Evolutionary conservation across 192 early-diverging fungal species (phyloP), one percentile per base, ranked within the genome.

Genomic region (Coemansia sp.): DNA sequence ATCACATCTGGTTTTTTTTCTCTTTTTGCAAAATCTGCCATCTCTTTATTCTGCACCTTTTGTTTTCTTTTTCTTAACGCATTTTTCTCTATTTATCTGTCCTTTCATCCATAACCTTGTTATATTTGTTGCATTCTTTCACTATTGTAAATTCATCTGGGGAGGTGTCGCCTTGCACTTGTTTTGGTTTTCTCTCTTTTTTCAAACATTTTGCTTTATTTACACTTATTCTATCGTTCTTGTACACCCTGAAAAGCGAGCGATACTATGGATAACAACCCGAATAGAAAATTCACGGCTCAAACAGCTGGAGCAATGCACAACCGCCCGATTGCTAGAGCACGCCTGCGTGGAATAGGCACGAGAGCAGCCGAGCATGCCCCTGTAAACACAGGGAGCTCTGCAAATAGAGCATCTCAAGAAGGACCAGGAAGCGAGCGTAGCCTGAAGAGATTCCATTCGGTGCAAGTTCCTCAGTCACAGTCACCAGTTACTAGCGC

Each of bases 371-470:
- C 12, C 5, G 25, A 56, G 33, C 37, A 30, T 0, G 16, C 49
- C 18, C 21, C 12, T 26, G 48, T 26, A 26, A 51, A 25, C 23
- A 26, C 21, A 51, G 48, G 7, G 26, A 51, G 10, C 48, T 25
- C 10, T 26, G 9, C 23, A 8, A 26, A 0, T 21, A 26, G 25
- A 25, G 7, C 48, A 23, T 13, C 21, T 10, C 21, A 51, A 18
- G 61, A 31, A n/a, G 31, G 31, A 18, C 20, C 46, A 15, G 43
- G 58, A 2, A 26, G 42, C 23, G 55, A 53, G 13, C 74, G 62
- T 31, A 59, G 58, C 0, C 53, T 72, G 51, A 68, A 61, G 31
- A 57, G 66, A 18, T 63, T 61, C n/a, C 66, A 66, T 45, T 68
- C 75, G 2, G 63, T 40, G 12, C 62, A 72, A 12, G 43, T 31